Base-by-base conservation (phyloP, 2,329 filamentous ascomycete species). In the Lachnellula subtilissima region DNA sequence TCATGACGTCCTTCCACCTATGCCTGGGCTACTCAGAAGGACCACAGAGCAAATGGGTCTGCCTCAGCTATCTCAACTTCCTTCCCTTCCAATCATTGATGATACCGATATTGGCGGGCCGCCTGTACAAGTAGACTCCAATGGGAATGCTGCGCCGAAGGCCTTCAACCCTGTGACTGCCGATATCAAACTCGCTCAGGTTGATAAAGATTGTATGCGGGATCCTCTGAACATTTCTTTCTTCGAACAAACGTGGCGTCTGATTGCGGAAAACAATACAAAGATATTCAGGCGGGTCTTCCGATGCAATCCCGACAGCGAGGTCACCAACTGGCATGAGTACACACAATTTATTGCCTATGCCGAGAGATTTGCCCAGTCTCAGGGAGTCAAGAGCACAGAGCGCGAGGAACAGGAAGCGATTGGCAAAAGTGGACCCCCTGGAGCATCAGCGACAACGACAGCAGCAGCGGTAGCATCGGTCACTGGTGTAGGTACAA, bases 241-340 rank as follows among this genome's bases (percentile, higher is more conserved):
- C 73, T 89, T 90, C 69, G 83, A 94, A 47, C 89, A 96, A 60
- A 85, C 90, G 1, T 99, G 95, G 95, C 86, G 87, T 62, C 81
- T 85, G 17, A 85, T 91, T 52, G 94, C 94, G 0, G 85, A 88
- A 61, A 97, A 97, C 76, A 99, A 99, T 71, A 99, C 94, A 3
- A 93, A 91, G 69, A 82, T 99, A 48, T 99, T 89, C 75, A 88
- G 94, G 35, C 85, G 88, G 59, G 93, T 99, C 8, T 99, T 99
- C 76, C 86, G 92, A 48, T 97, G 92, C 72, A 95, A 96, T 89
- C 94, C 94, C 1, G 94, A 99, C 70, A 97, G 86, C 51, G 91
- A 97, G 68, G 94, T 96, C 25, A 87, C 85, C 61, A 93, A 88
- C 45, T 99, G 94, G 94, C 86, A 88, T 63, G 89, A 96, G 61